Conservation (phyloP, 331 rosid genomes). For the Malus hybrid region DNA sequence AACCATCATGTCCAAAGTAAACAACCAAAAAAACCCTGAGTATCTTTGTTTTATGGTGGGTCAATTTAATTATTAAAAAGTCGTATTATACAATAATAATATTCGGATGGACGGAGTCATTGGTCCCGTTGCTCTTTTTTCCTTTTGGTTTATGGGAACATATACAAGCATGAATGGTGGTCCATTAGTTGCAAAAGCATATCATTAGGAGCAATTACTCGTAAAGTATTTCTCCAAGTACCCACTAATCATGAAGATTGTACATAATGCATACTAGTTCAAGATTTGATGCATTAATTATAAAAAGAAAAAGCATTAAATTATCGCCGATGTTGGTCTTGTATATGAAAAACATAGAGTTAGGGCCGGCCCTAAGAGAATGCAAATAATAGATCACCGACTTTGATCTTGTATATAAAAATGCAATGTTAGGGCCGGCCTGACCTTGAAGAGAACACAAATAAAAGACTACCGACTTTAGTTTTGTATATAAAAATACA, state of each 20-base stretch:
- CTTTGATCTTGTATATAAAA: neutral
- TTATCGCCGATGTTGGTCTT: neutral
- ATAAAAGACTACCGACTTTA: neutral
- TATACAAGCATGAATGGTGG: neutral
- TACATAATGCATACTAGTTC: neutral
- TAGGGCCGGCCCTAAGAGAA: neutral
- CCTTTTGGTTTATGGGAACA: neutral
- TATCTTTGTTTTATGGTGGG: too few relatives aligned
- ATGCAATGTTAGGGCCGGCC: neutral
- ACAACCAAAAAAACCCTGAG: neutral
- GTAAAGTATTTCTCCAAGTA: neutral
- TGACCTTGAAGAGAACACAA: neutral
- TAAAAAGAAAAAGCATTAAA: neutral
- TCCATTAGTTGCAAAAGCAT: constrained; percentile 10
- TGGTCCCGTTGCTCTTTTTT: neutral
- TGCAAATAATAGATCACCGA: neutral
- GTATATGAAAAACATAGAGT: too few relatives aligned
- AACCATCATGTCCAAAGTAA: neutral
- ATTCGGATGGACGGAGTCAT: neutral
- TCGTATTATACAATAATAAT: neutral
- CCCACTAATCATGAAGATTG: neutral
- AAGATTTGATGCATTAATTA: neutral
- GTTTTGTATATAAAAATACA: too few relatives aligned
- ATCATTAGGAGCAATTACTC: neutral
- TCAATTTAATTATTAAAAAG: neutral